Evolutionary conservation across 805 yeast genomes (phyloP).

Genomic region (Yarrowia sp.): DNA sequence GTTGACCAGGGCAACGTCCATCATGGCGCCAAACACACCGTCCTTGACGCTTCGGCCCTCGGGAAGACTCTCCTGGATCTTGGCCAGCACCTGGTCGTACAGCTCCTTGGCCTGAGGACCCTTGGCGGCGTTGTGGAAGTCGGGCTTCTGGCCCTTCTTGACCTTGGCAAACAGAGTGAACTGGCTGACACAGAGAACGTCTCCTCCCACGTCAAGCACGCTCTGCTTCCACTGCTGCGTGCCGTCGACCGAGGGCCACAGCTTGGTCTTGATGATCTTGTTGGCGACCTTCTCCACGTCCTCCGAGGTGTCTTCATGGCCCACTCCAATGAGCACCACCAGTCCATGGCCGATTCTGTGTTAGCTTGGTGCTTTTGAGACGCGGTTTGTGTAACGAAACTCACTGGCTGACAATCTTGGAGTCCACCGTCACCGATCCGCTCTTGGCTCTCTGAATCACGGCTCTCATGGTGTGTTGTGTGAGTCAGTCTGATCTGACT

Average conservation of each 20-base stretch:
- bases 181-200: constrained; percentile 81
- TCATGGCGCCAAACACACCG: constrained; percentile 95
- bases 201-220: constrained; percentile 62
- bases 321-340: constrained; percentile 79
- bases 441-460: constrained; percentile 85
- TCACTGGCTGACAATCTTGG: constrained; percentile 61
- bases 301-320: constrained; percentile 68
- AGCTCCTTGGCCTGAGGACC: constrained; percentile 56
- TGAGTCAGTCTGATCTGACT: not conserved
- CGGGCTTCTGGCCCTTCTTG: constrained; percentile 91
- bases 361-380: too few relatives aligned
- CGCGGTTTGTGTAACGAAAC: too few relatives aligned
- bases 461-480: constrained; percentile 61
- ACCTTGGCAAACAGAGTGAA: constrained; percentile 85
- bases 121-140: constrained; percentile 87
- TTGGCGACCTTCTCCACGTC: constrained; percentile 69
- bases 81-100: constrained; percentile 48
- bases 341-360: constrained; percentile 66
- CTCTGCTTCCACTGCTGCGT: constrained; percentile 76
- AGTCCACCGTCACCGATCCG: constrained; percentile 86
- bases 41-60: constrained; percentile 66
- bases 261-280: constrained; percentile 61
- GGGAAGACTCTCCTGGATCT: constrained; percentile 35
- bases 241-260: constrained; percentile 72
- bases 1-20: constrained; percentile 84